These are phyloP conservation scores for Myotisia sp. DNA, from an alignment of 2,329 filamentous ascomycete genomes.

Conservation along the genomic window DNA sequence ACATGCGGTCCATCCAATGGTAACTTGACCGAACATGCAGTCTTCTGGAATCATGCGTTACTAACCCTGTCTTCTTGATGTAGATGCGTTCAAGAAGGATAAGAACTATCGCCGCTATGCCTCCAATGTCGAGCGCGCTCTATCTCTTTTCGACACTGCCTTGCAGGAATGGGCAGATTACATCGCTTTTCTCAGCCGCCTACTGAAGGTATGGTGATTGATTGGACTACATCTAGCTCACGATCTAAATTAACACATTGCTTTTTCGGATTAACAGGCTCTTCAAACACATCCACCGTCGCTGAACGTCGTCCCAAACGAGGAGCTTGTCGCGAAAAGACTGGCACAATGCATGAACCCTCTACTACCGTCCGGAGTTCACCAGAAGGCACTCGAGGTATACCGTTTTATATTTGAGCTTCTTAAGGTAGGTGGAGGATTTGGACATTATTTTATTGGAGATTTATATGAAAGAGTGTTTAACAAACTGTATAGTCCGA, in stretches of 20 bases:
- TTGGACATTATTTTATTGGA: conserved; percentile 2
- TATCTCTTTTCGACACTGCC: conserved; percentile 80
- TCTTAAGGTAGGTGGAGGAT: conserved; percentile 47
- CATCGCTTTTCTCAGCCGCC: conserved; percentile 83
- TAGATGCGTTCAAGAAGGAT: conserved; percentile 39
- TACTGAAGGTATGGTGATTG: conserved; percentile 76
- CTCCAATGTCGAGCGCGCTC: conserved; percentile 67
- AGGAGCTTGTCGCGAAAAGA: conserved; percentile 70
- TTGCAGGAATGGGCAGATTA: conserved; percentile 99
- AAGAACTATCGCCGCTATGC: conserved; percentile 77
- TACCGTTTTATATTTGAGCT: conserved; percentile 79
- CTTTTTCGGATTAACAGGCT: conserved; percentile 42
- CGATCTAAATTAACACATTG: background rate
- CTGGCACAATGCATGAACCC: conserved; percentile 92
- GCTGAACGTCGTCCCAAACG: conserved; percentile 62
- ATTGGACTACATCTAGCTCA: background rate
- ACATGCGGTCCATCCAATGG: conserved; percentile 64
- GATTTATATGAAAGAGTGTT: background rate
- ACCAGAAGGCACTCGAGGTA: conserved; percentile 92
- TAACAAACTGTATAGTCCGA: conserved; percentile 37
- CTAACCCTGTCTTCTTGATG: conserved; percentile 2
- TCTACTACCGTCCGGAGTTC: conserved; percentile 81
- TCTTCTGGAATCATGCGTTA: background rate
- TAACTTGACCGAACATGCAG: conserved; percentile 23
- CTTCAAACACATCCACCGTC: conserved; percentile 71